Evolutionary conservation across 164 flowering plant species (phyloP), one percentile per base, ranked within the genome.

Genomic region (Vitis rotundifolia): DNA sequence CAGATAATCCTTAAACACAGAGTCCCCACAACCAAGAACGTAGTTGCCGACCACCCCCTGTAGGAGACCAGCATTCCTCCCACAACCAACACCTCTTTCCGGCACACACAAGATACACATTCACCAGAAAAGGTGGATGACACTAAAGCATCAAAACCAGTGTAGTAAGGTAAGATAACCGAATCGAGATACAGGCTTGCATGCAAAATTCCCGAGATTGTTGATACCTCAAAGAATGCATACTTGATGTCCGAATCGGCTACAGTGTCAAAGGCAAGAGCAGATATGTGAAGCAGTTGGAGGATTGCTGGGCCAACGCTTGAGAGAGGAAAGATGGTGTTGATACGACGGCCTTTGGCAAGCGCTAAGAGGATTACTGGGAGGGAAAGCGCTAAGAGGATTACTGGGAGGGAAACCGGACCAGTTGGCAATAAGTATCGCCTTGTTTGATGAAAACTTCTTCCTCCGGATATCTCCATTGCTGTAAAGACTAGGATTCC

Each of bases 341-440:
- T 77, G 65, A 86, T 80, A 4, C 82, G 54, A 11, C 70, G 73
- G 59, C 90, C 90, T 31, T 79, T 83, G 16, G 90, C 90, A 2
- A 84, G 73, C 59, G 65, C 74, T 0, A 87, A 51, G 57, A 86
- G 79, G 63, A 79, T 77, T 8, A 84, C 8, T 0, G 87, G 86
- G 44, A 87, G 88, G 22, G 68, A n/a, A 2, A 84, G 73, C 59
- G 65, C 74, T 0, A 87, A 51, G 57, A 86, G 79, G 63, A 79
- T 77, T 8, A 84, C 8, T 0, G 87, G 86, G 44, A 87, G 88
- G 22, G 68, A 71, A 59, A 87, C 11, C 13, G 90, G 90, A 48
- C 90, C 86, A 10, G 88, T 84, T 11, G 90, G 88, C n/a, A 84
- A 65, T 70, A 84, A 75, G 63, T 47, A 83, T 57, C 82, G 73